Evolutionary conservation across 2,329 filamentous ascomycete genomes (phyloP), one percentile per base, ranked within the genome.

Genomic region (Sporothrix sp.): DNA sequence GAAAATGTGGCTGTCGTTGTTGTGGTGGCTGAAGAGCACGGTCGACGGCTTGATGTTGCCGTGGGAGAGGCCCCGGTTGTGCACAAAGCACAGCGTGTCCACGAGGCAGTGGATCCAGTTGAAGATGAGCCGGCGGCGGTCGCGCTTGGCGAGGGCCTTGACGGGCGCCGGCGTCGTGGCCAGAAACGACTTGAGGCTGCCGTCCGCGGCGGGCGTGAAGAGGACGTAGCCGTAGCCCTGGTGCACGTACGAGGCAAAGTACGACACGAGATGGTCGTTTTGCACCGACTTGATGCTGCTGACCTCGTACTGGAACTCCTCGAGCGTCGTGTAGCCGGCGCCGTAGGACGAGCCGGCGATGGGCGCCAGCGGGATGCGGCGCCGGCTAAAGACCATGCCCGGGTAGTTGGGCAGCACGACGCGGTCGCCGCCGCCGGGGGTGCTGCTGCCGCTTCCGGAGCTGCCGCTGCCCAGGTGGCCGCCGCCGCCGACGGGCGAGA

Each of bases 101-200:
- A 76, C 72, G 4, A 89, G 71, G 61, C 85, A 89, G 59, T 85
- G 79, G 59, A 88, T 77, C 85, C 85, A 89, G 62, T 85, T 82
- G 61, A 87, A 70, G 5, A 87, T 63, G 14, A 84, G 67, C 40
- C 71, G 68, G 30, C 81, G 73, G 23, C 82, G 72, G 36, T 77
- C 73, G 46, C 71, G 69, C 60, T 85, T 84, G 3, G 76, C 59
- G 10, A 87, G 63, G 48, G 74, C 76, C 58, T 84, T 82, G 62
- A 84, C 74, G 20, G 76, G 74, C 20, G 74, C 68, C 2, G 84
- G 81, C 5, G 76, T 77, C 47, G 77, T 78, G 14, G 79, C 72
- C 53, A 88, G 72, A 63, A 87, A 83, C 0, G 79, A 77, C 58
- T 79, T 81, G 33, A 89, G 72, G 14, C 71, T 85, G 57, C 77